A percentile compares a stretch with the other conserved stretches of the same genome.
These are phyloP conservation scores for Paramarasmius palmivorus DNA, from an alignment of 1,284 basidiomycete genomes.

Conservation along the genomic window DNA sequence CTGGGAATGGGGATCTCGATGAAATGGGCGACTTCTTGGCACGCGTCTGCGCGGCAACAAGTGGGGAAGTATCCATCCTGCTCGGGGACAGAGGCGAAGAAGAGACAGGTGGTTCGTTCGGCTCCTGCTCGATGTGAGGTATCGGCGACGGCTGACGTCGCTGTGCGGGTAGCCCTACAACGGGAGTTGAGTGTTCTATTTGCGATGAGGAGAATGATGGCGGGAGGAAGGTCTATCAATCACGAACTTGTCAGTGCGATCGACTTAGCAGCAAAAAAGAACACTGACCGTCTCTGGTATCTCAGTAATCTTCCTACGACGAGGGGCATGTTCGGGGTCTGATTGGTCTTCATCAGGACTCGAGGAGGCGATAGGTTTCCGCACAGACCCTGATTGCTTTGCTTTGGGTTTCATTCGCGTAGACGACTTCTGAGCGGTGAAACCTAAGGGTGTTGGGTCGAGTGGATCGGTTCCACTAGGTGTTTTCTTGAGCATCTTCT, in stretches of 20 bases:
- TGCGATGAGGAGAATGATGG: constrained; percentile 4
- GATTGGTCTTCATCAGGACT: not conserved
- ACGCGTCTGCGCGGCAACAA: not conserved
- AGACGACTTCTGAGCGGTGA: not conserved
- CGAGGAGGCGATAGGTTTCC: not conserved
- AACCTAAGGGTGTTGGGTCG: not conserved
- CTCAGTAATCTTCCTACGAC: not conserved
- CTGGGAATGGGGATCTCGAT: not conserved
- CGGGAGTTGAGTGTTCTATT: not conserved
- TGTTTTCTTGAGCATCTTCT: not conserved
- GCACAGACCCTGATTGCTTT: not conserved
- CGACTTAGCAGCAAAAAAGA: not conserved
- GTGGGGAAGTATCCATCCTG: not conserved
- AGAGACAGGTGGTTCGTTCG: not conserved
- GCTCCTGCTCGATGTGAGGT: not conserved
- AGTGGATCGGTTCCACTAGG: not conserved
- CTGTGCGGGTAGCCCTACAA: not conserved
- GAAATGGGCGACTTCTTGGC: not conserved
- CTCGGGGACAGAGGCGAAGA: not conserved
- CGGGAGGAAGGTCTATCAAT: not conserved
- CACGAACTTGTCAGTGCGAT: not conserved
- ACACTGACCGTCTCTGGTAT: not conserved
- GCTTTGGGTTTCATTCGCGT: not conserved
- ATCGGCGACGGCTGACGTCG: not conserved
- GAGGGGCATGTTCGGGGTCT: not conserved